phyloP scores from a whole-genome alignment of 441 rosid species.

The Monsonia emarginata region DNA sequence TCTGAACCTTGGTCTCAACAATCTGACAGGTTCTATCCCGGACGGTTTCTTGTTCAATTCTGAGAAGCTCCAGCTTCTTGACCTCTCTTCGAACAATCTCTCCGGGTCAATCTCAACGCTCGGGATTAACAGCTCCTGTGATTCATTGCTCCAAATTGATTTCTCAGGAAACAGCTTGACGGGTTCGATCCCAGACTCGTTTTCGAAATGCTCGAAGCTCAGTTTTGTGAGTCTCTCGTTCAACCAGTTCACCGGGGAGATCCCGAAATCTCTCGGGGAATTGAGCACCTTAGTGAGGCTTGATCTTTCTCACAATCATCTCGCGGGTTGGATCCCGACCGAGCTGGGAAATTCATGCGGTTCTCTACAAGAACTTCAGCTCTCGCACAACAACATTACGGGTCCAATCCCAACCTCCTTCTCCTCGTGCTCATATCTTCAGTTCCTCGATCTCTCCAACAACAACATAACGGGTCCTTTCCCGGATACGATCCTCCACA shows the following conservation, averaged over 20 bases:
- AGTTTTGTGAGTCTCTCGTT: slow-evolving; percentile 48
- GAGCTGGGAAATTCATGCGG: slow-evolving; percentile 60
- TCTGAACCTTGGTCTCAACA: slow-evolving; percentile 49
- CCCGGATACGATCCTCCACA: slow-evolving; percentile 48
- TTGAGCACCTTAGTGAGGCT: slow-evolving; percentile 45
- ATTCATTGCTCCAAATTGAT: slow-evolving; percentile 51
- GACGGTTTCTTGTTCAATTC: slow-evolving; percentile 37
- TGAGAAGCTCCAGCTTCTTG: slow-evolving; percentile 59
- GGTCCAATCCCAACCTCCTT: slow-evolving; percentile 60
- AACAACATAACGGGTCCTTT: slow-evolving; percentile 77
- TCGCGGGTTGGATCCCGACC: slow-evolving; percentile 76
- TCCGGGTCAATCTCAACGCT: slow-evolving; percentile 62
- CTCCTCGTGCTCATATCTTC: slow-evolving; percentile 58
- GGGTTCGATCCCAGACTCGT: slow-evolving; percentile 45
- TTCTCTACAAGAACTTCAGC: slow-evolving; percentile 46
- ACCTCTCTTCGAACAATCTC: slow-evolving; percentile 77
- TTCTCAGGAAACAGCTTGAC: slow-evolving; percentile 51
- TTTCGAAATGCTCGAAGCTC: slow-evolving; percentile 70
- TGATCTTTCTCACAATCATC: slow-evolving; percentile 63
- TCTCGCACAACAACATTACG: slow-evolving; percentile 62
- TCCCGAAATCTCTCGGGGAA: slow-evolving; percentile 53
- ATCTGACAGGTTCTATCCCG: slow-evolving; percentile 56
- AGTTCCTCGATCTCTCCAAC: slow-evolving; percentile 66
- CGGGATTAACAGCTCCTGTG: slow-evolving; percentile 44
- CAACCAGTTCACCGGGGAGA: slow-evolving; percentile 57